Evolutionary conservation across 2,329 filamentous ascomycete genomes (phyloP).

Genomic region (Colletotrichum sp.): DNA sequence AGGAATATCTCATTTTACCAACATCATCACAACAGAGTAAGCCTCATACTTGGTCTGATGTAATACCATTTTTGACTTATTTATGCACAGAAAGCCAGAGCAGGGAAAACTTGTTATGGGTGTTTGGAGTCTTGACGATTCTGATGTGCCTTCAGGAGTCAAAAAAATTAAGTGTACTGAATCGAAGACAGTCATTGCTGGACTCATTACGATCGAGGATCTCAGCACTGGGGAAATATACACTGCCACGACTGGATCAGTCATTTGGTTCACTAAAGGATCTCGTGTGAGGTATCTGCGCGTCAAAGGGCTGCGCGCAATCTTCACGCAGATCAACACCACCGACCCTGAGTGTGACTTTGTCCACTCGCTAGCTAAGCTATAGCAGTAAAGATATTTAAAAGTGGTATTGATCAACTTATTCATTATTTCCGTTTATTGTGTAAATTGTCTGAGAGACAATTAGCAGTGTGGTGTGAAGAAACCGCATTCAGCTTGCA

Average conservation of each 20-base stretch:
- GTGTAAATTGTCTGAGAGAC: too few relatives aligned
- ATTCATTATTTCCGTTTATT: neutral
- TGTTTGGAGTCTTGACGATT: neutral
- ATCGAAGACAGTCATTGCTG: neutral
- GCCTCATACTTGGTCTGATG: accelerated
- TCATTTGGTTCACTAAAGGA: neutral
- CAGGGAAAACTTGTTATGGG: neutral
- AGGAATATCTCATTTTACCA: neutral
- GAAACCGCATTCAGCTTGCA: too few relatives aligned
- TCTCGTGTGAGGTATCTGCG: neutral
- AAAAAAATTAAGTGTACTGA: neutral
- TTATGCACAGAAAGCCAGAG: neutral
- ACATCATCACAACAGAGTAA: neutral
- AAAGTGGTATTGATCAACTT: neutral
- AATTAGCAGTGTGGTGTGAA: too few relatives aligned
- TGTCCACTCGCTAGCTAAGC: neutral
- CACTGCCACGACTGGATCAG: neutral
- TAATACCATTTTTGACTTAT: neutral
- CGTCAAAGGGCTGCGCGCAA: neutral
- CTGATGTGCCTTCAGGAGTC: neutral
- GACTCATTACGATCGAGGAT: neutral
- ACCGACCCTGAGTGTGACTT: neutral
- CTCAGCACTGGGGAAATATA: neutral
- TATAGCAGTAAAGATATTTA: neutral
- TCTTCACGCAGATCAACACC: neutral